Conservation (phyloP, 306 rosid species). For the Sicyos edulis region DNA sequence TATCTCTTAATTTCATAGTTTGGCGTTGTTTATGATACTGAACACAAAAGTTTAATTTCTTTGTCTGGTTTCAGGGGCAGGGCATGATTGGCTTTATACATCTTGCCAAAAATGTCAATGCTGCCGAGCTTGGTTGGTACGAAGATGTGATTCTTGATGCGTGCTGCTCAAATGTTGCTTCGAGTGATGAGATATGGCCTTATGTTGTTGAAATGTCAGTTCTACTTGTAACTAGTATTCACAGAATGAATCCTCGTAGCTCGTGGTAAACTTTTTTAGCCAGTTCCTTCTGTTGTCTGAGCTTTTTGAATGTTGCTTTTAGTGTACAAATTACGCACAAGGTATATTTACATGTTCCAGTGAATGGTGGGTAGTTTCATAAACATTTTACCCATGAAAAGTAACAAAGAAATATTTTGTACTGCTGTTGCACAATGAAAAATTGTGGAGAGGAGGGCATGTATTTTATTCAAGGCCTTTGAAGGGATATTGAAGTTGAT, state of each 20-base stretch:
- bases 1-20: background rate
- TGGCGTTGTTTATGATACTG: background rate
- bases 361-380: background rate
- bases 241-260: conserved; percentile 77
- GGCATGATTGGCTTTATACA: conserved; percentile 64
- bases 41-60: background rate
- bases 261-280: conserved; percentile 49
- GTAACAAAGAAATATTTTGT: background rate
- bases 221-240: conserved; percentile 52
- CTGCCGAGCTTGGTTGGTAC: conserved; percentile 54
- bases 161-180: conserved; percentile 85
- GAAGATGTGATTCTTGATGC: conserved; percentile 88
- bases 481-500: background rate
- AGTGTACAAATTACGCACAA: background rate
- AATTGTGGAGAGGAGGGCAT: background rate
- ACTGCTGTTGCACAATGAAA: background rate
- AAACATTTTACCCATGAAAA: background rate
- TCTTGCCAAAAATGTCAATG: conserved; percentile 56
- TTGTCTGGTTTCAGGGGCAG: conserved; percentile 57
- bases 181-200: conserved; percentile 75
- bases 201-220: conserved; percentile 72
- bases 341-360: background rate
- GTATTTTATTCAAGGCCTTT: background rate
- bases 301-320: background rate
- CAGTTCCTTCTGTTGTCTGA: conserved; percentile 6